Percentiles rank a stretch among this genome's conserved stretches.
These are phyloP conservation scores for Aspergillus sclerotioniger DNA, from an alignment of 495 filamentous ascomycete genomes.

Conservation along the genomic window DNA sequence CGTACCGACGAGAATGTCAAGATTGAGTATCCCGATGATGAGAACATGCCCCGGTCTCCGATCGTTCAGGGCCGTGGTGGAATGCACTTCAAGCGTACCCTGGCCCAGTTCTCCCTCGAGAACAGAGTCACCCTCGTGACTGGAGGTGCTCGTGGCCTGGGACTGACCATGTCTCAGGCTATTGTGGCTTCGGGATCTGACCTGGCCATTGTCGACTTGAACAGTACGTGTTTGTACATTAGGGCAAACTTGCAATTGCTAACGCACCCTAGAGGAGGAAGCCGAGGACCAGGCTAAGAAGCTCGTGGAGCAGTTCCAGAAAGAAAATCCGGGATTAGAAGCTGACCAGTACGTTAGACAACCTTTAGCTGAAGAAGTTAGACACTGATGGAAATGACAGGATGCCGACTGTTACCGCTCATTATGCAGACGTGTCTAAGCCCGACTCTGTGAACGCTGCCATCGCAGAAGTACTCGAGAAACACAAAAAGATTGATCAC, in stretches of 20 bases:
- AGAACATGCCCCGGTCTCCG: conserved; percentile 60
- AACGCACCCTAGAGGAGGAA: conserved; percentile 63
- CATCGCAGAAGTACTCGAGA: conserved; percentile 64
- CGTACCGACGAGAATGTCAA: conserved; percentile 74
- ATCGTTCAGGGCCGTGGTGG: conserved; percentile 72
- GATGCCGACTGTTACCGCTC: conserved; percentile 80
- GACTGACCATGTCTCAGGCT: conserved; percentile 88
- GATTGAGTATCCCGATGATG: conserved; percentile 72
- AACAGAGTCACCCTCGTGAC: conserved; percentile 76
- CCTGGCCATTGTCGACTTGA: conserved; percentile 89
- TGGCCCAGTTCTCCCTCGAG: conserved; percentile 75
- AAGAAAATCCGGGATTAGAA: conserved; percentile 73
- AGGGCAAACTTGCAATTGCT: conserved; percentile 13
- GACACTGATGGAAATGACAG: conserved; percentile 31
- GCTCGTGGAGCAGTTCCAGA: conserved; percentile 68
- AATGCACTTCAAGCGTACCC: conserved; percentile 67
- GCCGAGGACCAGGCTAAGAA: conserved; percentile 70
- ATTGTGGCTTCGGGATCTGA: conserved; percentile 83
- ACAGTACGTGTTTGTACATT: conserved; percentile 57
- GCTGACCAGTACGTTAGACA: conserved; percentile 53
- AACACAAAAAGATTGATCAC: conserved; percentile 81
- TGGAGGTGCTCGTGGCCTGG: conserved; percentile 81
- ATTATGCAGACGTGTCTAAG: conserved; percentile 82
- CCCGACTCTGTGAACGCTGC: conserved; percentile 70
- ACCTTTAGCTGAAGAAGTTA: no score